Base-by-base conservation (phyloP, 2,329 filamentous ascomycete species). In the Monosporascus ibericus region DNA sequence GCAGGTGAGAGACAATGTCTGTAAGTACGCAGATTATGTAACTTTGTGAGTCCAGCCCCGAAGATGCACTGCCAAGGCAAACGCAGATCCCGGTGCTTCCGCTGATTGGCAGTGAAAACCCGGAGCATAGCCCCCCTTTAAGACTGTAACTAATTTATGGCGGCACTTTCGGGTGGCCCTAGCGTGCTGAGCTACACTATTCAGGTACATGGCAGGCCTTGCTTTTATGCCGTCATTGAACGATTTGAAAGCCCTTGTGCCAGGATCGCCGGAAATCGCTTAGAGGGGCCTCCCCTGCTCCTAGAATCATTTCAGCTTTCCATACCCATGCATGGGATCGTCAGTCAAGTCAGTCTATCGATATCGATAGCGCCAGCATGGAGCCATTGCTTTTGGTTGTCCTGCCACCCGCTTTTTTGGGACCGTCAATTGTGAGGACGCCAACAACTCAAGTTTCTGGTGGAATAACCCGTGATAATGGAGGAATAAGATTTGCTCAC, bases 321-420 rank as follows among this genome's bases (percentile, higher is more conserved):
- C 18, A 40, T n/a, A 20, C 9, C 9, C 38, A 18, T 40, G 18
- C 38, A 40, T 18, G 17, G 20, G 20, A 34, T 34, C 30, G 30
- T 34, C 30, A 34, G 5, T 34, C 30, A 11, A 14, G 30, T 2
- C 30, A 34, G 18, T 20, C 39, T 42, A 18, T 20, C 17, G 11
- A 20, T 39, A 18, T 39, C 17, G 39, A 20, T 42, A 24, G 39
- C 22, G 39, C 39, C 54, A 20, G 17, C 44, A 56, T 55, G 51
- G 52, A 58, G 46, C 54, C 49, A 59, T 58, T 56, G 57, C 57
- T 56, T 59, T 53, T 56, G 55, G 61, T 65, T 65, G 63, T 65
- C 63, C 63, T 62, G 63, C 63, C 63, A 65, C 62, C 63, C 57
- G 55, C 55, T 59, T 62, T 60, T 58, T 59, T 58, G 42, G 42